phyloP scores from a whole-genome alignment of 2,329 filamentous ascomycete species.

The Hawksworthiomyces lignivorus region DNA sequence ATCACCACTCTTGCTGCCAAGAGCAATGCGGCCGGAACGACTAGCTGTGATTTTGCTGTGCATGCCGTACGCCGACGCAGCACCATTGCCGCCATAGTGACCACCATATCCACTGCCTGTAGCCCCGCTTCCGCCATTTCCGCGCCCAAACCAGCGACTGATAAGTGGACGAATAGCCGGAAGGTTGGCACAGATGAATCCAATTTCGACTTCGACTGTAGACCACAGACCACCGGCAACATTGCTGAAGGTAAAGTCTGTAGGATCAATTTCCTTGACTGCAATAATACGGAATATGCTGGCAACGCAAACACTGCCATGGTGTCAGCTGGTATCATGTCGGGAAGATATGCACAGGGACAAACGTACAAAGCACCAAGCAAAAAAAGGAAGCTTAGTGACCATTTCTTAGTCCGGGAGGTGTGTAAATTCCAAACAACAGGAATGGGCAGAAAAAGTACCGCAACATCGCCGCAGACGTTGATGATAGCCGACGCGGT shows the following conservation, averaged over 20 bases:
- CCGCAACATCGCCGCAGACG: slow-evolving; percentile 18
- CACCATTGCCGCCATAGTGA: neutral
- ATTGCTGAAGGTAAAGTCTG: slow-evolving; percentile 14
- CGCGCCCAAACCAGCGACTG: slow-evolving; percentile 6
- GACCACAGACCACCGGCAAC: slow-evolving; percentile 13
- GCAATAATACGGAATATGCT: slow-evolving; percentile 15
- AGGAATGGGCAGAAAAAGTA: slow-evolving; percentile 23
- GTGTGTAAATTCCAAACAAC: slow-evolving; percentile 24
- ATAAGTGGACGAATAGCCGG: slow-evolving; percentile 11
- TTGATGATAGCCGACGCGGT: slow-evolving; percentile 13
- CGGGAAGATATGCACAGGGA: neutral
- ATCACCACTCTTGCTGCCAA: slow-evolving; percentile 9
- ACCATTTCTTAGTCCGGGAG: slow-evolving; percentile 22
- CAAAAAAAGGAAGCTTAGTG: slow-evolving; percentile 24
- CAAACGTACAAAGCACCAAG: slow-evolving; percentile 23
- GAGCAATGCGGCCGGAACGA: slow-evolving; percentile 8
- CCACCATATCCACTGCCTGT: slow-evolving; percentile 5
- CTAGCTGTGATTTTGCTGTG: slow-evolving; percentile 11
- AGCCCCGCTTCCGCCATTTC: slow-evolving; percentile 1
- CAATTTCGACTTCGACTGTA: slow-evolving; percentile 13
- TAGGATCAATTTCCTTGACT: slow-evolving; percentile 10
- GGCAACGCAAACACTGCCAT: slow-evolving; percentile 12
- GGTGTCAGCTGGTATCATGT: neutral
- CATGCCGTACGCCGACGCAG: slow-evolving; percentile 2
- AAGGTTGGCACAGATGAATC: slow-evolving; percentile 14